Conservation (phyloP, 176 grass and related monocot species). For the Hyparrhenia diplandra region DNA sequence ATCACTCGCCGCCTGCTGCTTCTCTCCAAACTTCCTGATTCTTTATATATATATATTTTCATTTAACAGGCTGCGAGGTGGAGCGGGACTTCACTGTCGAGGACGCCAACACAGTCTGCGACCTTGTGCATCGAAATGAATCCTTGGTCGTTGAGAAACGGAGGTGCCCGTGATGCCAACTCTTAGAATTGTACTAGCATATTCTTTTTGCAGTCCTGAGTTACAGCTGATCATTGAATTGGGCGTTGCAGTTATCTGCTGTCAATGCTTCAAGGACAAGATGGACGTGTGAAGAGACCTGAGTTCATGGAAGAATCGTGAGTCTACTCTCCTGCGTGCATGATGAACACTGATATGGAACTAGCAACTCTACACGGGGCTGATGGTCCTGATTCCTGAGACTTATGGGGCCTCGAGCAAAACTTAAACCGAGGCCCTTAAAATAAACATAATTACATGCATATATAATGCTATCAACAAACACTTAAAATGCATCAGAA, state of each 20-base stretch:
- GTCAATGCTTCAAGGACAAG: neutral
- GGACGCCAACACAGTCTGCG: neutral
- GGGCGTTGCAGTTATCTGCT: neutral
- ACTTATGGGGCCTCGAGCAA: neutral
- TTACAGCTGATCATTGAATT: neutral
- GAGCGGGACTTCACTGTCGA: neutral
- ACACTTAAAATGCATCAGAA: neutral
- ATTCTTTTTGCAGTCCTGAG: neutral
- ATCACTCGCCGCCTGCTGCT: neutral
- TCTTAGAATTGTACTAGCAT: neutral
- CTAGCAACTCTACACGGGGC: neutral
- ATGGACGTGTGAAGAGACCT: neutral
- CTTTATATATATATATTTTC: neutral
- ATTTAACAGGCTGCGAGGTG: neutral
- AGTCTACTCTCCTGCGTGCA: neutral
- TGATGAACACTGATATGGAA: too few relatives aligned
- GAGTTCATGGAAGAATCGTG: neutral
- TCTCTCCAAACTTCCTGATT: neutral
- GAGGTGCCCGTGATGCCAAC: neutral
- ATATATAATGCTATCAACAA: neutral
- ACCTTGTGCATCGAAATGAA: neutral
- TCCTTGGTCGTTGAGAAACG: neutral
- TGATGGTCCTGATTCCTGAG: neutral
- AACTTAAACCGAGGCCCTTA: neutral
- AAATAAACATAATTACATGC: neutral